Base-by-base conservation (phyloP, 2,329 filamentous ascomycete species). In the Alternaria infectoria region DNA sequence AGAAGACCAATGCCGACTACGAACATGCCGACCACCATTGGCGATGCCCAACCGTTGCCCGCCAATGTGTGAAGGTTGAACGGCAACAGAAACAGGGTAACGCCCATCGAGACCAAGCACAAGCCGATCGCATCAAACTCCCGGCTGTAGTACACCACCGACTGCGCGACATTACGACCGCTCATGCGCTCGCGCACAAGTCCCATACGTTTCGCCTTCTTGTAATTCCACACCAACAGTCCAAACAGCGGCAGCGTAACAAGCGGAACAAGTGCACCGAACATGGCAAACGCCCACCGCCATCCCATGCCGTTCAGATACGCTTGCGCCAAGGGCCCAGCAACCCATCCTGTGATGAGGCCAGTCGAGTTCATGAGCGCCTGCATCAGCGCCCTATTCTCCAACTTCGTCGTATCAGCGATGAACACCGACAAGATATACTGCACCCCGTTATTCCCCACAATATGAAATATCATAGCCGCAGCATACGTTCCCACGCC, bases 221-320 rank as follows among this genome's bases (percentile, higher is more conserved):
- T 78, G 62, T 89, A 84, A 67, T 90, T 89, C 62, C 82, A 73
- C 64, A 10, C 78, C 57, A 91, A 80, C 2, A 90, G 79, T 8
- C 82, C 73, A 17, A 86, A 86, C 8, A 92, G 80, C 0, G 90
- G 90, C 6, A 88, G 65, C 15, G 85, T 85, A 17, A 90, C 83
- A 51, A 84, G 77, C 0, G 89, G 89, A 9, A 88, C 81, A 60
- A 92, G 82, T 62, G 92, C 88, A 36, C 86, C 81, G 75, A 89
- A 91, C 70, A 85, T 83, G 19, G 88, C 90, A 71, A 88, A 91
- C 2, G 83, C 88, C 90, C 90, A 92, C 32, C 88, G 84, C 86
- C 87, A 91, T 2, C 84, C 81, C 3, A 84, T 80, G 0, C 83
- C 77, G 1, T 54, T 25, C 57, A 90, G 85, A 3, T 81, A 83